A percentile compares a stretch with the other conserved stretches of the same genome.
phyloP scores from a whole-genome alignment of 805 yeast species.

The Hanseniaspora guilliermondii region DNA sequence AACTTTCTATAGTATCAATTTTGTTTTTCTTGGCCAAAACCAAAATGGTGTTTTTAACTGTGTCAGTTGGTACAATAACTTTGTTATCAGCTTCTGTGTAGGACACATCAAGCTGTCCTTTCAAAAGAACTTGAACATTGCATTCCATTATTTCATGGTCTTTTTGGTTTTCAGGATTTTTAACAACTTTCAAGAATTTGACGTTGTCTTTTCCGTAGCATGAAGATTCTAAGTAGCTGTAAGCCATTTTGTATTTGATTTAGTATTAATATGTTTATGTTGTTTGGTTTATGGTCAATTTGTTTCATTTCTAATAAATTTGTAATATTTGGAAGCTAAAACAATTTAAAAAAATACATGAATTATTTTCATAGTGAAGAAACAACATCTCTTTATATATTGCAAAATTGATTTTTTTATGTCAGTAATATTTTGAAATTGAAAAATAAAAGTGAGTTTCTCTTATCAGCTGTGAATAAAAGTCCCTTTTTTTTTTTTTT shows the following conservation, averaged over 20 bases:
- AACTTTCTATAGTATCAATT: conserved; percentile 83
- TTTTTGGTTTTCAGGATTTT: conserved; percentile 58
- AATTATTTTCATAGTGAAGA: background rate
- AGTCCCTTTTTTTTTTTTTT: background rate
- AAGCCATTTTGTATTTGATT: conserved; percentile 16
- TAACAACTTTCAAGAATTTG: conserved; percentile 78
- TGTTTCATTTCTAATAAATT: no score
- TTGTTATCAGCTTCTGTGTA: conserved; percentile 83
- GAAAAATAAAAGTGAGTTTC: no score
- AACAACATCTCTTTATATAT: background rate
- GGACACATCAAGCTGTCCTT: conserved; percentile 66
- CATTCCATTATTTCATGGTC: conserved; percentile 78
- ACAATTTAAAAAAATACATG: background rate
- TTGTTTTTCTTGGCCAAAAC: conserved; percentile 71
- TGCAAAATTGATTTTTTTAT: no score
- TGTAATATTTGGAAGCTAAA: background rate
- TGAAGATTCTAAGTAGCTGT: conserved; percentile 33
- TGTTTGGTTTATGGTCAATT: no score
- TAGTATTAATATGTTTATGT: no score
- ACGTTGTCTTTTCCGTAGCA: conserved; percentile 89
- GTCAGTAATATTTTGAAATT: no score
- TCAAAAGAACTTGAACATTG: conserved; percentile 60
- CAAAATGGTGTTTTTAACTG: conserved; percentile 78
- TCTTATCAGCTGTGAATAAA: background rate
- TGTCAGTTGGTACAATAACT: conserved; percentile 87